Base-by-base conservation (phyloP, 345 rosid species). In the Lagerstroemia speciosa region DNA sequence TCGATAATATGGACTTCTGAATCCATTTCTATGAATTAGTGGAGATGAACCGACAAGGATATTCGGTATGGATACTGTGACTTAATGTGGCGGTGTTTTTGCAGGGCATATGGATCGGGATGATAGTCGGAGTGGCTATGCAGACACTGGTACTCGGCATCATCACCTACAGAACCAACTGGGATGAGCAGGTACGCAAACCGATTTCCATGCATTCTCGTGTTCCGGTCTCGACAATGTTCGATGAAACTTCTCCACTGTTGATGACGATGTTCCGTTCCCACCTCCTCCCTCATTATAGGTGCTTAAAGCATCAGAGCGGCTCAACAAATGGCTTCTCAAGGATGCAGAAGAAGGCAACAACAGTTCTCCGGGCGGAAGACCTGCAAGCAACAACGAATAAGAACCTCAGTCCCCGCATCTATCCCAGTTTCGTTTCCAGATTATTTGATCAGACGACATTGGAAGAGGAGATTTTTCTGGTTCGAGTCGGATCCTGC, bases 81-180 rank as follows among this genome's bases (percentile, higher is more conserved):
- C 46, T 17, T 3, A 66, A 27, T 8, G 22, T 3, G 8, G 9
- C 37, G 36, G 43, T 70, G 32, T 7, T 45, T 37, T 33, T 32
- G 17, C 41, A 78, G 84, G 87, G 87, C n/a, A 74, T 83, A 1
- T 81, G 84, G 87, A 74, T 78, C 30, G 81, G 84, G 46, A 74
- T 79, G 83, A 41, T 81, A 64, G 33, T 62, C 27, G 83, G 85
- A 58, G 77, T 81, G 1, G 77, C 58, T 60, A 36, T 78, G 32
- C 87, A 84, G 69, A 72, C 83, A 4, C 17, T 72, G 8, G 66
- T 77, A 38, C 81, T 84, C 58, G 70, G 74, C 40, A 69, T 73
- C 50, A 17, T 74, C 62, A 76, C 74, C n/a, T 81, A 72, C 70
- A 77, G 68, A 69, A 84, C 86, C 26, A 81, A 84, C 41, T 82